Conservation (phyloP, 1,284 basidiomycete species). For the Ustilago trichophora region DNA sequence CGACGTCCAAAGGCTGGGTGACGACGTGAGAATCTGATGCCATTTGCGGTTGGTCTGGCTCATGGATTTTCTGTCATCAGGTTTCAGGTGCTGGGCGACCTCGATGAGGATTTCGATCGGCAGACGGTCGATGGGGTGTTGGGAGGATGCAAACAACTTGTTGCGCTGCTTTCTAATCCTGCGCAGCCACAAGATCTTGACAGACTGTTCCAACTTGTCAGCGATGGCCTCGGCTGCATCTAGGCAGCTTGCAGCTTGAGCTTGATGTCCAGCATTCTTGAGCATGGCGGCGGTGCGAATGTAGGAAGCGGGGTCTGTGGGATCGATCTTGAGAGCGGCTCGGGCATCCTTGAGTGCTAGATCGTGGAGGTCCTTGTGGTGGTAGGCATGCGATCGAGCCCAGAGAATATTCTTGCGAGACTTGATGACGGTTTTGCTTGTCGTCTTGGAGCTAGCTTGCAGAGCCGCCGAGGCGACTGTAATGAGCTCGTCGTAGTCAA, state of each 20-base stretch:
- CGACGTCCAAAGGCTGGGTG: conserved; percentile 6
- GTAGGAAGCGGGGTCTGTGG: conserved; percentile 15
- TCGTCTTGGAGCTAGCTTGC: background rate
- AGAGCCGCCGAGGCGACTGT: conserved; percentile 14
- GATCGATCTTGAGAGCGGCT: conserved; percentile 32
- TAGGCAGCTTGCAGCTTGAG: conserved; percentile 22
- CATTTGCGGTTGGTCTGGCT: conserved; percentile 15
- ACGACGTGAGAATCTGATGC: conserved; percentile 4
- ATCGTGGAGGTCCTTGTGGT: background rate
- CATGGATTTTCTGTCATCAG: background rate
- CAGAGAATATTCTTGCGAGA: conserved; percentile 34
- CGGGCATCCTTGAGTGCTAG: conserved; percentile 32
- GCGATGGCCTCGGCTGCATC: conserved; percentile 5
- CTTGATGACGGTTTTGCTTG: conserved; percentile 16
- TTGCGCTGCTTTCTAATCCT: conserved; percentile 20
- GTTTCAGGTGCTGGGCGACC: conserved; percentile 8
- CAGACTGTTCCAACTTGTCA: background rate
- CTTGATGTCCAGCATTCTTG: background rate
- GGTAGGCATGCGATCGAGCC: conserved; percentile 29
- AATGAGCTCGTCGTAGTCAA: conserved; percentile 23
- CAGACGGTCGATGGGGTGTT: conserved; percentile 1
- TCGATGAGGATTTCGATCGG: conserved; percentile 17
- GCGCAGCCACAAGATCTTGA: conserved; percentile 1
- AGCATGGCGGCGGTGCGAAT: conserved; percentile 27
- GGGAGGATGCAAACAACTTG: background rate